Percentiles rank a stretch among this genome's conserved stretches.
Conservation (phyloP, 441 rosid genomes). For the Pelargonium citronellum region DNA sequence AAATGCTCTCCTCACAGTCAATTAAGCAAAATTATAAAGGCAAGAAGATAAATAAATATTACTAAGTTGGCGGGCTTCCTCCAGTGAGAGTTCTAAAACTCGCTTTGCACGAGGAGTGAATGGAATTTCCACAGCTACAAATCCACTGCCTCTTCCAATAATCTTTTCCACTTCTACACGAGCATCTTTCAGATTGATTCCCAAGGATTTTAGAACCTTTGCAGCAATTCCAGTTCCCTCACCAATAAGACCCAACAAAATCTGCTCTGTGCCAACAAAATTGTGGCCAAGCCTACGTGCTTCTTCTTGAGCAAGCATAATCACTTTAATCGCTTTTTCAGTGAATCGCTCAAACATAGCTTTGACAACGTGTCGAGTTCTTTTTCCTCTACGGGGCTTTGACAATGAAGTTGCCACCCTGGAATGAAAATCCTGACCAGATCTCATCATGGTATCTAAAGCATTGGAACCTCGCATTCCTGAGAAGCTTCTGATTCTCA, state of each 20-base stretch:
- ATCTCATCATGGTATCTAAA: conserved; percentile 37
- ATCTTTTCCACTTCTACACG: conserved; percentile 96
- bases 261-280: conserved; percentile 97
- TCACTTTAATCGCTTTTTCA: conserved; percentile 95
- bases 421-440: conserved; percentile 41
- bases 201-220: conserved; percentile 94
- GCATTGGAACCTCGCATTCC: conserved; percentile 61
- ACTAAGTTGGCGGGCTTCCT: conserved; percentile 97
- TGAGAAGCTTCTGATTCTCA: conserved; percentile 44
- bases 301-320: conserved; percentile 98
- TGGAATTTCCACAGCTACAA: conserved; percentile 93
- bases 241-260: conserved; percentile 85
- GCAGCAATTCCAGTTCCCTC: conserved; percentile 99
- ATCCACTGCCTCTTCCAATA: conserved; percentile 95
- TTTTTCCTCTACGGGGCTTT: conserved; percentile 34
- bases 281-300: conserved; percentile 96
- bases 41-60: conserved; percentile 8
- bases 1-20: background rate
- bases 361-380: conserved; percentile 43
- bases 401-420: conserved; percentile 37
- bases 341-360: conserved; percentile 99
- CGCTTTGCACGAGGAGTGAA: conserved; percentile 99
- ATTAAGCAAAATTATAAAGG: background rate
- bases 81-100: conserved; percentile 79
- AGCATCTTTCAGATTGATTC: conserved; percentile 90